Base-by-base conservation (phyloP, 306 rosid species). In the Quercus engelmannii region DNA sequence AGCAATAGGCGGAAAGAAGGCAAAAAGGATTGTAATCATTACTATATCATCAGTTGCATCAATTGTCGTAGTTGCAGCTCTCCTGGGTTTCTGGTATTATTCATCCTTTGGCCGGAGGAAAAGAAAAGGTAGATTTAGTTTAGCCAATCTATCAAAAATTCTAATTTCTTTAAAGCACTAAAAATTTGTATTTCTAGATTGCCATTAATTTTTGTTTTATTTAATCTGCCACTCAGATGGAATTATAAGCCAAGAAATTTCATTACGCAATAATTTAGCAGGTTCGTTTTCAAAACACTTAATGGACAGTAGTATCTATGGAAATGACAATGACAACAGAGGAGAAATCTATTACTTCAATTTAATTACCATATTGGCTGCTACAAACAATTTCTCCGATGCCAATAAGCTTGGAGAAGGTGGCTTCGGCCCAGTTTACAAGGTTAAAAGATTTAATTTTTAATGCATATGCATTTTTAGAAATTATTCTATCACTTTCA, bases 381-480 rank as follows among this genome's bases (percentile, higher is more conserved):
- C 84, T 23, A 76, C 84, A 4, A 28, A 76, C 12, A 35, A 72
- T 31, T 84, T 84, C 43, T 76, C 87, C 19, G 81, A 72, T 30
- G 69, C 69, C n/a, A 83, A 83, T 72, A 71, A 41, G 26, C 63
- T 80, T 13, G 84, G 87, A 46, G 69, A 73, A 73, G 79, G 87
- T 6, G 79, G 84, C 28, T 84, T 80, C 63, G 85, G 82, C 54
- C 73, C 74, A 15, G 85, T 84, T 80, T 84, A 76, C 73, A 76
- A 80, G 82, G 82, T 83, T 25, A 5, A 12, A 17, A 67, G 20
- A 35, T 35, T 35, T 35, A 35, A 35, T 35, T 35, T 35, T 35
- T 35, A 35, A 35, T 5, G 41, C 41, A 35, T 35, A 35, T 35
- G 41, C 2, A 35, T 35, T 35, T 35, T 5, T 5, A 35, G 41